phyloP scores from a whole-genome alignment of 1,284 basidiomycete species.

The Coniophora puteana region DNA sequence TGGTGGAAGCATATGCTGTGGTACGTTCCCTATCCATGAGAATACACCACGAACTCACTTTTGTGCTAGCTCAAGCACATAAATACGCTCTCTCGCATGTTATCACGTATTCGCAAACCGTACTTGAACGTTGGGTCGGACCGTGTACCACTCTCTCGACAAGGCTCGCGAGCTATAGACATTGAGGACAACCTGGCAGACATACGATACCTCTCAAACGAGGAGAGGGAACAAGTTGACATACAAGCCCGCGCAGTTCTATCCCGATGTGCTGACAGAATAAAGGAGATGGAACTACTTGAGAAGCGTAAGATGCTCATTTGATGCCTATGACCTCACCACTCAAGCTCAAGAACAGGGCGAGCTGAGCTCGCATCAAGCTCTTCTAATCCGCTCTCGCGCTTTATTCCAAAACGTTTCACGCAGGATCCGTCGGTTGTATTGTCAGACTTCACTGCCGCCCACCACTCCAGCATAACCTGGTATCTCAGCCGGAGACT shows the following conservation, averaged over 20 bases:
- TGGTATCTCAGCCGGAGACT: slow-evolving; percentile 82
- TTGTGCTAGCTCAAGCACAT: slow-evolving; percentile 63
- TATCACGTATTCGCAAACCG: slow-evolving; percentile 66
- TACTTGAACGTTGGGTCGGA: slow-evolving; percentile 76
- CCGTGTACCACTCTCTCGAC: slow-evolving; percentile 43
- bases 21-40: slow-evolving; percentile 38
- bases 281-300: slow-evolving; percentile 79
- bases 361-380: slow-evolving; percentile 61
- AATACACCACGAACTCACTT: slow-evolving; percentile 4
- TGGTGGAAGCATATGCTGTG: slow-evolving; percentile 70
- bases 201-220: slow-evolving; percentile 73
- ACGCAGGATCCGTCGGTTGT: slow-evolving; percentile 54
- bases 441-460: slow-evolving; percentile 70
- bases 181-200: slow-evolving; percentile 58
- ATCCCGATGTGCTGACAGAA: slow-evolving; percentile 77
- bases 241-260: slow-evolving; percentile 82
- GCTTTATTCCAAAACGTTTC: slow-evolving; percentile 64
- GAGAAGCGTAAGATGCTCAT: slow-evolving; percentile 70
- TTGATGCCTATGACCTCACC: slow-evolving; percentile 10
- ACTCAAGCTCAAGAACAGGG: slow-evolving; percentile 37
- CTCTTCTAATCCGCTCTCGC: slow-evolving; percentile 56
- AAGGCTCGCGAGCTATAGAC: slow-evolving; percentile 52
- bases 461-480: slow-evolving; percentile 80
- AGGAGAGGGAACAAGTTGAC: slow-evolving; percentile 90
- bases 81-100: slow-evolving; percentile 63